Evolutionary conservation across 805 yeast species (phyloP).

Genomic region (Yueomyces sinensis): DNA sequence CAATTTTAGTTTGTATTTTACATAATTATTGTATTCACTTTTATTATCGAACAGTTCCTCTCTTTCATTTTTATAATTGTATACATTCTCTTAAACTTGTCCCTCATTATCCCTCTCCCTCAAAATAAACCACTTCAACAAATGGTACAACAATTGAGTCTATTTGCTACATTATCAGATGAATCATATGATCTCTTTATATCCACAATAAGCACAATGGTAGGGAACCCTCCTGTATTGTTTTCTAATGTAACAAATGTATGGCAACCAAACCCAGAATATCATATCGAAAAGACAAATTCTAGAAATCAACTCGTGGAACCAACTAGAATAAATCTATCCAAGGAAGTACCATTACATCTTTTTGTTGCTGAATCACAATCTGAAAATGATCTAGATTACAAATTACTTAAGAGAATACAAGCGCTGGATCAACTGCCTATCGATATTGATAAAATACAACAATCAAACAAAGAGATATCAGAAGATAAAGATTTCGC

Average conservation of each 20-base stretch:
- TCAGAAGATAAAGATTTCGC: neutral
- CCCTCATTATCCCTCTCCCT: no score
- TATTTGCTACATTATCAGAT: conserved; percentile 18
- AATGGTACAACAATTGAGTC: conserved; percentile 24
- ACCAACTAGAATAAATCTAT: conserved; percentile 18
- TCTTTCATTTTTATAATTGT: no score
- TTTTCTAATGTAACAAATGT: conserved; percentile 15
- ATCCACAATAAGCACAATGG: conserved; percentile 17
- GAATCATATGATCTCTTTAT: conserved; percentile 16
- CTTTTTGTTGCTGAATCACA: neutral
- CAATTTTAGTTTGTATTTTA: no score
- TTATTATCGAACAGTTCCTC: no score
- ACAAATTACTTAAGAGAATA: conserved; percentile 8
- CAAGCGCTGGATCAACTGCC: conserved; percentile 6
- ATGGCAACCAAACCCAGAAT: conserved; percentile 19
- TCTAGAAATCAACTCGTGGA: conserved; percentile 21
- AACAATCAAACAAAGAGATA: neutral
- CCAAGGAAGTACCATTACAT: conserved; percentile 14
- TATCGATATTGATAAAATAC: conserved; percentile 2
- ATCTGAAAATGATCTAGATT: conserved; percentile 4
- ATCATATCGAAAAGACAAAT: conserved; percentile 15
- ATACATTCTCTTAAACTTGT: no score
- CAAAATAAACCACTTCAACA: neutral
- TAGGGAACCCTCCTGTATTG: conserved; percentile 20
- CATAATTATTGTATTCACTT: no score